These are phyloP conservation scores for Lipomyces sp. DNA, from an alignment of 805 yeast genomes.

Conservation along the genomic window DNA sequence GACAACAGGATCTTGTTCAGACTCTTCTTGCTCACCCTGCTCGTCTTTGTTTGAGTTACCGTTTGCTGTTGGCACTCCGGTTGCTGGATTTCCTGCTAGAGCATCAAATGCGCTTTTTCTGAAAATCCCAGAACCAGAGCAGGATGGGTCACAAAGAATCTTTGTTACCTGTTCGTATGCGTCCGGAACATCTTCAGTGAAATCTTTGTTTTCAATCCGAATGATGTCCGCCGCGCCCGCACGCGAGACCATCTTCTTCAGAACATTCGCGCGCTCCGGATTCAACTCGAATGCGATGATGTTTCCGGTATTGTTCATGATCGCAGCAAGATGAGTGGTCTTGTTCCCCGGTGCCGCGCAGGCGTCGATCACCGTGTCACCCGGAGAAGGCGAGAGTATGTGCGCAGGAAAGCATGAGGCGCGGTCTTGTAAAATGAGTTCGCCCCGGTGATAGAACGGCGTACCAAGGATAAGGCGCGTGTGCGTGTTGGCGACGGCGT, in stretches of 20 bases:
- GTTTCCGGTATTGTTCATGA: slow-evolving; percentile 40
- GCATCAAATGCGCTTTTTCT: slow-evolving; percentile 67
- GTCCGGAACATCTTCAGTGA: slow-evolving; percentile 44
- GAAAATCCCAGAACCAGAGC: slow-evolving; percentile 96
- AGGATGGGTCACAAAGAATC: slow-evolving; percentile 89
- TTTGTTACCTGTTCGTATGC: slow-evolving; percentile 67
- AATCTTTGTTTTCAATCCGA: slow-evolving; percentile 51
- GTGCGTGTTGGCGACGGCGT: slow-evolving; percentile 74
- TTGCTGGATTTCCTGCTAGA: not conserved
- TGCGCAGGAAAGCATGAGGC: slow-evolving; percentile 96
- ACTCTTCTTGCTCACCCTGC: slow-evolving; percentile 40
- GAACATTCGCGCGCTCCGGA: slow-evolving; percentile 60
- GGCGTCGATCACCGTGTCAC: slow-evolving; percentile 75
- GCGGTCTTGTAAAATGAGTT: slow-evolving; percentile 87
- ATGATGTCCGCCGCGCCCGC: slow-evolving; percentile 68
- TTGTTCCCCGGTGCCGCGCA: slow-evolving; percentile 99
- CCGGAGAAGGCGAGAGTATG: slow-evolving; percentile 62
- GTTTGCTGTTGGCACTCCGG: not conserved
- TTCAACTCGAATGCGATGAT: slow-evolving; percentile 90
- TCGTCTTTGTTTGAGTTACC: slow-evolving; percentile 28
- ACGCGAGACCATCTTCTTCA: slow-evolving; percentile 70
- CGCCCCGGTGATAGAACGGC: slow-evolving; percentile 69
- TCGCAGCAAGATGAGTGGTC: slow-evolving; percentile 85
- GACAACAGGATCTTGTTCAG: slow-evolving; percentile 39
- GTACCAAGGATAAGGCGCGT: slow-evolving; percentile 56